phyloP scores from a whole-genome alignment of 441 rosid species.

The Brassica balearica region DNA sequence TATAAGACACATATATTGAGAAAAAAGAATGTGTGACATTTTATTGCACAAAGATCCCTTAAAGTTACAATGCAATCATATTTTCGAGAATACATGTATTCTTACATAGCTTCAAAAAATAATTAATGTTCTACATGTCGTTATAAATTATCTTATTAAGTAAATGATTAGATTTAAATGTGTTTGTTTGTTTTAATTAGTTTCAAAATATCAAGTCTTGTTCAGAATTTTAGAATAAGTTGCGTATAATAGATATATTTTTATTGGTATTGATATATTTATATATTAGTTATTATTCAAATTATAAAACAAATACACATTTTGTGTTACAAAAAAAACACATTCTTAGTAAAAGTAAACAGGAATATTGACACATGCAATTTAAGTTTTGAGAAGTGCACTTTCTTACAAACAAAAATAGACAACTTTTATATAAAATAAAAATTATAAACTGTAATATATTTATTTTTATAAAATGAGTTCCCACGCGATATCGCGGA shows the following conservation, averaged over 20 bases:
- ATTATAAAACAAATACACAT: too few relatives aligned
- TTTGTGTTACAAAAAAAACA: too few relatives aligned
- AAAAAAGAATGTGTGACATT: too few relatives aligned
- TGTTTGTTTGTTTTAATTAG: background rate
- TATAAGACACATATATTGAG: too few relatives aligned
- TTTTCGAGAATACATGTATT: too few relatives aligned
- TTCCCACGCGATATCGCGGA: background rate
- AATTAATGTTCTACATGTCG: background rate
- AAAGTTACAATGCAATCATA: background rate
- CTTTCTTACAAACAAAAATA: background rate
- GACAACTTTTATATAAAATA: background rate
- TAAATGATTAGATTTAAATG: background rate
- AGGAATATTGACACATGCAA: background rate
- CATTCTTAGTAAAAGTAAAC: background rate
- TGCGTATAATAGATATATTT: background rate
- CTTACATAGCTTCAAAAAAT: background rate
- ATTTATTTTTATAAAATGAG: background rate
- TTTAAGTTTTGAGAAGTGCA: background rate
- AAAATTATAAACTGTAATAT: background rate
- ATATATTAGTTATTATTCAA: background rate
- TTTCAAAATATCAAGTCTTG: background rate
- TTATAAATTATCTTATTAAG: too few relatives aligned
- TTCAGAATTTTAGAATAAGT: background rate
- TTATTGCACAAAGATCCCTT: background rate
- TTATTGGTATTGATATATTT: background rate